Evolutionary conservation across 352 stramenopile species (phyloP).

Genomic region (Pythium dissimile): DNA sequence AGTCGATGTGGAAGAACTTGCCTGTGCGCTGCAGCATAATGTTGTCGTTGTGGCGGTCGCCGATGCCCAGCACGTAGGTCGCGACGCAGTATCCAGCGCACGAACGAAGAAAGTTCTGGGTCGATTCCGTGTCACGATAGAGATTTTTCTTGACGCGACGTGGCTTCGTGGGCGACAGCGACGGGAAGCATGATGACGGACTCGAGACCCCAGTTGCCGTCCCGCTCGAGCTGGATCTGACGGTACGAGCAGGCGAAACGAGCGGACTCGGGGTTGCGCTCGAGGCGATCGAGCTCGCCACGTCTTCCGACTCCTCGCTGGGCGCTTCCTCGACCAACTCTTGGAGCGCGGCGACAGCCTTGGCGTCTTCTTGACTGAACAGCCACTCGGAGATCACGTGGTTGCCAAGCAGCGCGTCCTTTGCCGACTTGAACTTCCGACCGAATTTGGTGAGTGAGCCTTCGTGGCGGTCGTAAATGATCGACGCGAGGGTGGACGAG

Average conservation of each 20-base stretch:
- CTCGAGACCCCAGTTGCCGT: not conserved
- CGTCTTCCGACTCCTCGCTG: not conserved
- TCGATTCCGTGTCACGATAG: conserved; percentile 45
- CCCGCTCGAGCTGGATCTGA: not conserved
- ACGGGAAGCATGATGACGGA: conserved; percentile 43
- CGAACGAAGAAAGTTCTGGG: conserved; percentile 87
- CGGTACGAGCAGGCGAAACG: not conserved
- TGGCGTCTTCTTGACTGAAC: conserved; percentile 24
- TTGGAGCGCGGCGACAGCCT: not conserved
- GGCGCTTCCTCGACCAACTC: not conserved
- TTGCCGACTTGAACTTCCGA: conserved; percentile 64
- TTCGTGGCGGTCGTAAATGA: conserved; percentile 75
- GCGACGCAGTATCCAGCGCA: conserved; percentile 92
- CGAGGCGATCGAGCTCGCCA: not conserved
- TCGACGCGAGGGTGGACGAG: conserved; percentile 84
- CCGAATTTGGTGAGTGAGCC: conserved; percentile 55
- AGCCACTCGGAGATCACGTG: conserved; percentile 74
- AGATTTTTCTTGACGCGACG: conserved; percentile 28
- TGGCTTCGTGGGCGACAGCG: conserved; percentile 37
- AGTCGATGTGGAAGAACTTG: conserved; percentile 97
- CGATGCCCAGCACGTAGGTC: conserved; percentile 92
- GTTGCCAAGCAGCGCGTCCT: conserved; percentile 59
- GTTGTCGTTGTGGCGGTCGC: conserved; percentile 94
- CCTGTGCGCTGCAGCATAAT: conserved; percentile 93
- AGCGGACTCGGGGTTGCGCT: not conserved